Evolutionary conservation across 2,329 filamentous ascomycete genomes (phyloP).

Genomic region (Colletotrichum sp.): DNA sequence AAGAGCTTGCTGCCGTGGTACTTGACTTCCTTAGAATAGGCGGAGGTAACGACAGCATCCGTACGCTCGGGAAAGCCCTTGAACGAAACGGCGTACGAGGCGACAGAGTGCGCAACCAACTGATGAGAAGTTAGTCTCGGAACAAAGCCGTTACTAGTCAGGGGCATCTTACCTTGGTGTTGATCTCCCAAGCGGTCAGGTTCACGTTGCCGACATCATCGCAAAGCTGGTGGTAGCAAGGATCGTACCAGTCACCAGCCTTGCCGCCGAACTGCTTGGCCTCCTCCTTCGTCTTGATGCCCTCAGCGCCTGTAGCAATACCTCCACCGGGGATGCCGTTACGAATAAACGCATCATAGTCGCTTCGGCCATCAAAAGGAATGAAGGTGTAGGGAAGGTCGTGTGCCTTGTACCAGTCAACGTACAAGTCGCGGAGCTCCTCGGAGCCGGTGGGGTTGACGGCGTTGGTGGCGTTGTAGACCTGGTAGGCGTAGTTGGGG

Average conservation of each 20-base stretch:
- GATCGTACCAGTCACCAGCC: conserved; percentile 64
- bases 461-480: conserved; percentile 75
- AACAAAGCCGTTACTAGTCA: neutral
- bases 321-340: conserved; percentile 76
- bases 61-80: conserved; percentile 66
- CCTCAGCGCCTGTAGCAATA: conserved; percentile 79
- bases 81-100: conserved; percentile 70
- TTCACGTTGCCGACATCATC: conserved; percentile 65
- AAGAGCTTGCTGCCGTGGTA: conserved; percentile 56
- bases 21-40: conserved; percentile 42
- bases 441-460: conserved; percentile 74
- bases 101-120: conserved; percentile 76
- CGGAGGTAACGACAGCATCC: conserved; percentile 27
- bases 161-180: conserved; percentile 56
- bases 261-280: conserved; percentile 72
- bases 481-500: conserved; percentile 69
- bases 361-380: conserved; percentile 78
- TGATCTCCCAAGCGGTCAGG: conserved; percentile 63
- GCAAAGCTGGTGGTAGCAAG: conserved; percentile 67
- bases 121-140: conserved; percentile 30
- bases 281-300: conserved; percentile 73
- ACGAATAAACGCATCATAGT: conserved; percentile 80
- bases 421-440: conserved; percentile 71
- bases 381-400: conserved; percentile 73
- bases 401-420: conserved; percentile 67